Conservation (phyloP, 352 stramenopile species). For the Globisporangium camurandrum region DNA sequence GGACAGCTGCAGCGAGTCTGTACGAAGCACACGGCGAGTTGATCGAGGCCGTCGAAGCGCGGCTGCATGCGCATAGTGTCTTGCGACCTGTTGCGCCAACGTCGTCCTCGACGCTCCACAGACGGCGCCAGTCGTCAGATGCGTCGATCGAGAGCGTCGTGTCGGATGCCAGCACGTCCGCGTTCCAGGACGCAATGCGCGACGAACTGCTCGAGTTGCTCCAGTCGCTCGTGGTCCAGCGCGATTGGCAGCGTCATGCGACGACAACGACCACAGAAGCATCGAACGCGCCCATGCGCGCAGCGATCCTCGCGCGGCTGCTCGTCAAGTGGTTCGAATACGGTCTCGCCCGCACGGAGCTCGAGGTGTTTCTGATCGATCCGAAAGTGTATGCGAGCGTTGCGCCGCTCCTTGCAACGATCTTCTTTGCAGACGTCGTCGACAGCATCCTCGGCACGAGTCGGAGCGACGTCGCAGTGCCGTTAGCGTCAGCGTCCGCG, state of each 20-base stretch:
- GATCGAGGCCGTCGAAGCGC: slow-evolving; percentile 79
- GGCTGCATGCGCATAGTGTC: slow-evolving; percentile 58
- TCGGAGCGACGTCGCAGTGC: no score
- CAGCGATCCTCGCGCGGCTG: slow-evolving; percentile 66
- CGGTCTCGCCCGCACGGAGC: slow-evolving; percentile 34
- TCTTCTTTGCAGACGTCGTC: slow-evolving; percentile 74
- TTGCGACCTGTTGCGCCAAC: slow-evolving; percentile 8
- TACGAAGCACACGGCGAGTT: slow-evolving; percentile 77
- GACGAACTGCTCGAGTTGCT: slow-evolving; percentile 59
- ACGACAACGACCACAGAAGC: no score
- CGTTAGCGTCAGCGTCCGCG: no score
- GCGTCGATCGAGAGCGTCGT: slow-evolving; percentile 18
- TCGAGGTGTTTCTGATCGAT: slow-evolving; percentile 65
- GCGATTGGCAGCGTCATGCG: no score
- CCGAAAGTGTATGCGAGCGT: slow-evolving; percentile 50
- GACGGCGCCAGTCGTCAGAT: slow-evolving; percentile 19
- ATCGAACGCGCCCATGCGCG: slow-evolving; percentile 36
- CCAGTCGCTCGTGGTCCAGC: slow-evolving; percentile 50
- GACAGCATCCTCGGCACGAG: slow-evolving; percentile 28
- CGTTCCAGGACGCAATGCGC: slow-evolving; percentile 49
- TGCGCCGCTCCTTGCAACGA: slow-evolving; percentile 47
- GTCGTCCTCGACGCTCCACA: slow-evolving; percentile 5
- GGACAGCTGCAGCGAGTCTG: slow-evolving; percentile 62
- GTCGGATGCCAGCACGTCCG: slow-evolving; percentile 18
- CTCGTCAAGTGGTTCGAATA: slow-evolving; percentile 85